Evolutionary conservation across 2,329 filamentous ascomycete species (phyloP).

Genomic region (Beauveria asiatica): DNA sequence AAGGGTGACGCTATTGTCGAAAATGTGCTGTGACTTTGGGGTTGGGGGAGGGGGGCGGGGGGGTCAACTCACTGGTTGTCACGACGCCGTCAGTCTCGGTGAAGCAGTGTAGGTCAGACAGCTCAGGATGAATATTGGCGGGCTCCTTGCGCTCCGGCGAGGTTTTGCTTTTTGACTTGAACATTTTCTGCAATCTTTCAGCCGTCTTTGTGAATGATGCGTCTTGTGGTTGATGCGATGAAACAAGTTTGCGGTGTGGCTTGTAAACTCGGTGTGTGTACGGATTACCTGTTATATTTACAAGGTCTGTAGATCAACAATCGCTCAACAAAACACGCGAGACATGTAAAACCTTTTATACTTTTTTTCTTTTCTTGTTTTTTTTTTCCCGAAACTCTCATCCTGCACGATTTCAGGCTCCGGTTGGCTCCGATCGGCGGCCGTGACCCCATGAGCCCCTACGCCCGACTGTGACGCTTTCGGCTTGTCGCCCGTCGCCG

Average conservation of each 20-base stretch:
- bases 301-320: background rate
- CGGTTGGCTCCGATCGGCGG: background rate
- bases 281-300: background rate
- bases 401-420: background rate
- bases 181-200: background rate
- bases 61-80: slow-evolving; percentile 36
- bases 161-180: slow-evolving; percentile 16
- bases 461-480: background rate
- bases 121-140: slow-evolving; percentile 29
- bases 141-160: slow-evolving; percentile 19
- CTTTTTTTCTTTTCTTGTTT: background rate
- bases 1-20: too few species aligned
- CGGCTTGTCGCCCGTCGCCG: background rate
- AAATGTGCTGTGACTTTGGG: too few species aligned
- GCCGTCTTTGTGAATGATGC: background rate
- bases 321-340: background rate
- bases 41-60: slow-evolving; percentile 1
- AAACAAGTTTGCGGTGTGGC: too few species aligned
- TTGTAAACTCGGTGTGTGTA: background rate
- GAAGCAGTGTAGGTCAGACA: slow-evolving; percentile 48
- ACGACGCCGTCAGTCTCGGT: slow-evolving; percentile 54
- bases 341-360: background rate
- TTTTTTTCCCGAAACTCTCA: background rate
- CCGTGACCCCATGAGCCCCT: too few species aligned
- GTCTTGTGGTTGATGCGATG: background rate